A percentile compares a stretch with the other conserved stretches of the same genome.
These are phyloP conservation scores for Ilex paraguariensis DNA, from an alignment of 305 asterid genomes.

Conservation along the genomic window DNA sequence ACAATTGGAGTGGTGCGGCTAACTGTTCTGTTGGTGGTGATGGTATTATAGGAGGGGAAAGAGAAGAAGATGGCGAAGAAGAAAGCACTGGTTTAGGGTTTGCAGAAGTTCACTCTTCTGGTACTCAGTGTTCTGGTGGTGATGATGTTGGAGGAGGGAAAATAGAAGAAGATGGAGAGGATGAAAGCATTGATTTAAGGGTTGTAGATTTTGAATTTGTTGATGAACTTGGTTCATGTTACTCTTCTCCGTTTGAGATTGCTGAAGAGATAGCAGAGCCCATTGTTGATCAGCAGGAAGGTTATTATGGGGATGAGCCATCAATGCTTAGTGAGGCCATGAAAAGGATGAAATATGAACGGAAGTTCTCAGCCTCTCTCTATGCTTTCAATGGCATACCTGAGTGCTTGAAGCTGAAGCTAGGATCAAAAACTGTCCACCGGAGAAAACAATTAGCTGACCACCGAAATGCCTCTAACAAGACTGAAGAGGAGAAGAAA, in stretches of 20 bases:
- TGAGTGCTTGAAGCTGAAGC: conserved; percentile 56
- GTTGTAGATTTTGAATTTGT: conserved; percentile 45
- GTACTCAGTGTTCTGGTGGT: conserved; percentile 3
- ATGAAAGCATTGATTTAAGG: conserved; percentile 15
- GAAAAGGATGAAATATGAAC: conserved; percentile 69
- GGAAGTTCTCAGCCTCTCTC: conserved; percentile 68
- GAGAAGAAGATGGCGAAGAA: conserved; percentile 26
- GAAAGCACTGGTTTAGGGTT: conserved; percentile 15
- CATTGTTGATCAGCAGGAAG: conserved; percentile 10
- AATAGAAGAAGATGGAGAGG: conserved; percentile 24
- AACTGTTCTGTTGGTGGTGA: not conserved
- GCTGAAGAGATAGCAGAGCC: conserved; percentile 46
- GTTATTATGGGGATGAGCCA: conserved; percentile 37
- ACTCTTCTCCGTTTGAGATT: conserved; percentile 41
- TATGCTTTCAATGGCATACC: conserved; percentile 70
- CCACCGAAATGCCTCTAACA: conserved; percentile 44
- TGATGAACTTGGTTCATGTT: conserved; percentile 37
- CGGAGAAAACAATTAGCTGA: conserved; percentile 20
- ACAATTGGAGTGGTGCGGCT: conserved; percentile 19
- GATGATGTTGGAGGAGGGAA: conserved; percentile 11
- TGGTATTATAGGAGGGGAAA: conserved; percentile 13
- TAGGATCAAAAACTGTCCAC: conserved; percentile 22
- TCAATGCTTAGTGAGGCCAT: conserved; percentile 42
- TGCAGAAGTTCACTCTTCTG: conserved; percentile 19
- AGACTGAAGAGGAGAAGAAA: conserved; percentile 19